Base-by-base conservation (phyloP, 2,329 filamentous ascomycete species). In the Myriosclerotinia scirpicola region DNA sequence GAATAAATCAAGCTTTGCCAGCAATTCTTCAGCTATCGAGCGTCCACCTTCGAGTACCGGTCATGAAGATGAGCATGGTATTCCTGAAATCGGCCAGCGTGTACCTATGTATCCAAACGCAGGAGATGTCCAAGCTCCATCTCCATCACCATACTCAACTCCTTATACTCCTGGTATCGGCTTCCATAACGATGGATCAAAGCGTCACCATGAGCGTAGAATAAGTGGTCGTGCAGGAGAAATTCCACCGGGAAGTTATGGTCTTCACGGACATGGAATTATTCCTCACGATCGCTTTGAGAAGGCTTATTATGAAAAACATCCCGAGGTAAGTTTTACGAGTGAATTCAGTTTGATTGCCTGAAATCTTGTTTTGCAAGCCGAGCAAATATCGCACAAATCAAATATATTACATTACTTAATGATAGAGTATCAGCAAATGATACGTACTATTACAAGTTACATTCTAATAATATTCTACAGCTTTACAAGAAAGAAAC, bases 41-140 rank as follows among this genome's bases (percentile, higher is more conserved):
- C 84, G 85, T 65, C 85, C 85, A 9, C 79, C 78, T 54, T 87
- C 86, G 15, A 76, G 84, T 70, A 75, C 79, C 52, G 44, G 58
- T 26, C 53, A 58, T 59, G 90, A 90, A 22, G 90, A 94, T 55
- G 91, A 95, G 70, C 88, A 93, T 65, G 94, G 93, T 30, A 97
- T 97, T 73, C 93, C 93, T 2, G 91, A 96, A 76, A 95, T 97
- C 72, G 94, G 94, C 58, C 87, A 91, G 74, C 90, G 93, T 75
- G 94, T 99, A 50, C 95, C 95, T 60, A 95, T 99, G 91, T 90
- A 95, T 76, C 90, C 89, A 64, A 87, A 95, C 76, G 91, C 95
- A 54, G 95, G 95, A 69, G 94, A 98, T 76, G 95, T 98, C 12
- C 95, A 99, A 80, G 95, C 95, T 17, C 95, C 95, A 2, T 95